Conservation (phyloP, 2,329 filamentous ascomycete genomes). For the Fusarium transvaalense region DNA sequence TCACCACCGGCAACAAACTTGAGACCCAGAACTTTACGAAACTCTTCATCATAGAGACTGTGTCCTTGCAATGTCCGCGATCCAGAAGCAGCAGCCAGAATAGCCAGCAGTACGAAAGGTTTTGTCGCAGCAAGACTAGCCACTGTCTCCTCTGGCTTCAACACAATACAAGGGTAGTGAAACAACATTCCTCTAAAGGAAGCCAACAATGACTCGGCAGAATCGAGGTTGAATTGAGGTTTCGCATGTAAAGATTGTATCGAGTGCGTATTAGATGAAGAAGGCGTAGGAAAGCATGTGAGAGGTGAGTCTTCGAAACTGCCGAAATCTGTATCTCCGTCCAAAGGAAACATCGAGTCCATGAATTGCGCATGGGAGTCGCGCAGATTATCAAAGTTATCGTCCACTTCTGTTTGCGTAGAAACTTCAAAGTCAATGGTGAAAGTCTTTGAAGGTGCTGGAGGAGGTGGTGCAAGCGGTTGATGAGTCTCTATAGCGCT, state of each 20-base stretch:
- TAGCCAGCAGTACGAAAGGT: constrained; percentile 67
- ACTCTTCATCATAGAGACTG: constrained; percentile 68
- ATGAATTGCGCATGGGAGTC: constrained; percentile 59
- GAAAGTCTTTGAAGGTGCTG: constrained; percentile 63
- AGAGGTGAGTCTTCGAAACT: constrained; percentile 38
- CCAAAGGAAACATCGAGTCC: constrained; percentile 55
- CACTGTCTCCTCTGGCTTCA: constrained; percentile 58
- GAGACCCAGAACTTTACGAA: constrained; percentile 67
- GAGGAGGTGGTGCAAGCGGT: constrained; percentile 43
- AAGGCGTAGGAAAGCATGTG: constrained; percentile 46
- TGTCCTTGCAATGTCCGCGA: constrained; percentile 64
- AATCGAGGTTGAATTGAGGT: constrained; percentile 67
- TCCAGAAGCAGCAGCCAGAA: constrained; percentile 64
- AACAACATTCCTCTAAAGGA: constrained; percentile 60
- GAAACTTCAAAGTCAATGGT: constrained; percentile 66
- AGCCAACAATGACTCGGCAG: constrained; percentile 60
- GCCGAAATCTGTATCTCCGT: constrained; percentile 40
- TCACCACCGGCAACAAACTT: constrained; percentile 70
- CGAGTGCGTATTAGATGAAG: constrained; percentile 50
- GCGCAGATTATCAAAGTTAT: constrained; percentile 59
- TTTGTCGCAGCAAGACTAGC: constrained; percentile 58
- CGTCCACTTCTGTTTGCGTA: constrained; percentile 53
- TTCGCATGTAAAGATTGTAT: constrained; percentile 59
- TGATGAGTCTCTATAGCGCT: constrained; percentile 42
- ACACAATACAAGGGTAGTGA: constrained; percentile 60